A percentile compares a stretch with the other conserved stretches of the same genome.
Evolutionary conservation across 345 rosid species (phyloP).

Genomic region (Garcia nutans): DNA sequence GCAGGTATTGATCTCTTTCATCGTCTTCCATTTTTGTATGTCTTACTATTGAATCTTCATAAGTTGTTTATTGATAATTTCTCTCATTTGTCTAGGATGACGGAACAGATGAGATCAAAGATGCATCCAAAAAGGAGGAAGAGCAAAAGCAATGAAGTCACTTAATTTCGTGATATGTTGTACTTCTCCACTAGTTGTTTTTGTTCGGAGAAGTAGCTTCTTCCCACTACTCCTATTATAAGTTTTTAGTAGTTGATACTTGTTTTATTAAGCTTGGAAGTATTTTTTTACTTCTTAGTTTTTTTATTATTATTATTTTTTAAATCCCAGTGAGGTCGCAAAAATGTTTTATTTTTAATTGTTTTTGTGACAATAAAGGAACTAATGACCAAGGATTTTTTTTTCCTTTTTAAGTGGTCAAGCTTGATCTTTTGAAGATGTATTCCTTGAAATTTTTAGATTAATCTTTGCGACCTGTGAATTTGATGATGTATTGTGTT

Average conservation of each 20-base stretch:
- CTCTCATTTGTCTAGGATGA: slow-evolving; percentile 34
- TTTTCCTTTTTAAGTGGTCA: neutral
- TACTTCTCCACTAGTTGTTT: slow-evolving; percentile 35
- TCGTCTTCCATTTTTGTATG: neutral
- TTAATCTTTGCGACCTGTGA: neutral
- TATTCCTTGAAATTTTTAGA: neutral
- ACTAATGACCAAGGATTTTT: slow-evolving; percentile 18
- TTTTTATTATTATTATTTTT: slow-evolving; percentile 20
- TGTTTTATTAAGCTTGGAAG: slow-evolving; percentile 16
- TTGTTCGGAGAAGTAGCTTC: slow-evolving; percentile 36
- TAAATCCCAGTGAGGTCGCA: slow-evolving; percentile 15
- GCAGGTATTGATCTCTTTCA: slow-evolving; percentile 40
- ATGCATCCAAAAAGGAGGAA: slow-evolving; percentile 40
- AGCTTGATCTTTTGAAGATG: slow-evolving; percentile 16
- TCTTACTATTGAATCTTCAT: neutral
- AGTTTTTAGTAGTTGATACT: slow-evolving; percentile 15
- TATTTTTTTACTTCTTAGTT: slow-evolving; percentile 20
- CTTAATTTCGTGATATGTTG: slow-evolving; percentile 1
- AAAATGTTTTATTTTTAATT: slow-evolving; percentile 10
- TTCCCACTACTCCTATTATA: slow-evolving; percentile 20
- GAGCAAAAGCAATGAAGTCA: slow-evolving; percentile 39
- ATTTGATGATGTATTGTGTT: neutral
- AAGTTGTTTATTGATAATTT: slow-evolving; percentile 9
- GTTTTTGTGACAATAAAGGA: slow-evolving; percentile 30
- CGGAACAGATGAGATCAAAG: slow-evolving; percentile 49